Base-by-base conservation (phyloP, 2,329 filamentous ascomycete species). In the Ceratocystis albifundus region DNA sequence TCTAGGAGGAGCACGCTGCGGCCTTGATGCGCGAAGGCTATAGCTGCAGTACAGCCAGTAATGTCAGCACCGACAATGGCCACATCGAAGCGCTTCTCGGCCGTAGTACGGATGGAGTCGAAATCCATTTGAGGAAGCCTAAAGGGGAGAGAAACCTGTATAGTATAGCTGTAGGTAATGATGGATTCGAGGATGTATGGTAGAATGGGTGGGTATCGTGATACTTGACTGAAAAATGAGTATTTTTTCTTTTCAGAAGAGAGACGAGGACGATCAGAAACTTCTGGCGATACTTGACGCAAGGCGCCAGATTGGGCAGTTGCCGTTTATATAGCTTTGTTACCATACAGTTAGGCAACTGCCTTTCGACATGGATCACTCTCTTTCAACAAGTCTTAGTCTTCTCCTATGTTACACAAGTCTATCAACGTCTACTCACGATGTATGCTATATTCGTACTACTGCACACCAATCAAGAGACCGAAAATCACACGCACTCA, bases 41-140 rank as follows among this genome's bases (percentile, higher is more conserved):
- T 88, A 22, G 94, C 93, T 25, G 91, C 80, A 25, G 92, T 89
- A 75, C 90, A 96, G 55, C 94, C 94, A 69, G 96, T 84, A 67
- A 97, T 82, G 66, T 94, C 94, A 2, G 90, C 94, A 70, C 94
- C 94, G 46, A 99, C 88, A 63, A 99, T 87, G 59, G 96, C 89
- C 50, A 96, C 86, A 41, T 67, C 66, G 46, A 67, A 67, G 30
- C 45, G 45, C 32, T 62, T 62, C 53, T 67, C 63, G 15, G 57
- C 44, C 20, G 48, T 45, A 36, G 36, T 30, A 7, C 25, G 17
- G 28, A 48, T 30, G 36, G 46, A 57, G 15, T 20, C 32, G 36
- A 25, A 20, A 22, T 48, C 20, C 57, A 63, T 63, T 10, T 36
- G 10, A 10, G 25, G 12, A 17, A 5, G 61, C 20, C 1, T 28